Base-by-base conservation (phyloP, 352 stramenopile genomes). In the Phytophthora citricola region DNA sequence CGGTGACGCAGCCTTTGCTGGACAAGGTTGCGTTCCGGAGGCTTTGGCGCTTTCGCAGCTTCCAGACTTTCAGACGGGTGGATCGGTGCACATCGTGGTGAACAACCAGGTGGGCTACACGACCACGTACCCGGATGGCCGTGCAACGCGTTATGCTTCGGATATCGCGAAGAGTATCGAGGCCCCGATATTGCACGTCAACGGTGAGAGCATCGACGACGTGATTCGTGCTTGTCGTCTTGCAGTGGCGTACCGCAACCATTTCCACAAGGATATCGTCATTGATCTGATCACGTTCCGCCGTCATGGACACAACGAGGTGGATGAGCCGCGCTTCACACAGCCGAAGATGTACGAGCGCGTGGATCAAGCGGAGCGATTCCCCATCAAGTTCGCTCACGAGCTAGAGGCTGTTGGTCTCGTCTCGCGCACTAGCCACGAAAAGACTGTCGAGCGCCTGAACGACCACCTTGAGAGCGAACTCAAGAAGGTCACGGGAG, bases 81-180 rank as follows among this genome's bases (percentile, higher is more conserved):
- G 90, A 43, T 89, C 90, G 1, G 75, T 97, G 43, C 90, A 97
- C 51, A 66, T 97, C 36, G 84, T 97, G 22, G 83, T 97, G 38
- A 97, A 97, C 67, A 97, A 97, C 76, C 87, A 97, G 48, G 87
- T 97, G 7, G 91, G 87, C 4, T 97, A 95, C 73, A 97, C 91
- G 10, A 97, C 91, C n/a, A 93, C 83, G 17, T 88, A 82, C 64
- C 76, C 75, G 0, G 86, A 97, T 29, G 82, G 79, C 7, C 86
- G 87, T 22, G 93, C 89, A 34, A 92, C 88, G n/a, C 73, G 80
- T 0, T 96, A 97, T 74, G 78, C 79, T 11, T 94, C 90, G 0
- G 90, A 97, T 55, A 73, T 97, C 10, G 90, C 85, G 34, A 95
- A 96, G 71, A 79, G 71, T 59, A 83, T 93, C 34, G 90, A 93